A percentile compares a stretch with the other conserved stretches of the same genome.
These are phyloP conservation scores for Triangularia setosa DNA, from an alignment of 2,329 filamentous ascomycete species.

Conservation along the genomic window DNA sequence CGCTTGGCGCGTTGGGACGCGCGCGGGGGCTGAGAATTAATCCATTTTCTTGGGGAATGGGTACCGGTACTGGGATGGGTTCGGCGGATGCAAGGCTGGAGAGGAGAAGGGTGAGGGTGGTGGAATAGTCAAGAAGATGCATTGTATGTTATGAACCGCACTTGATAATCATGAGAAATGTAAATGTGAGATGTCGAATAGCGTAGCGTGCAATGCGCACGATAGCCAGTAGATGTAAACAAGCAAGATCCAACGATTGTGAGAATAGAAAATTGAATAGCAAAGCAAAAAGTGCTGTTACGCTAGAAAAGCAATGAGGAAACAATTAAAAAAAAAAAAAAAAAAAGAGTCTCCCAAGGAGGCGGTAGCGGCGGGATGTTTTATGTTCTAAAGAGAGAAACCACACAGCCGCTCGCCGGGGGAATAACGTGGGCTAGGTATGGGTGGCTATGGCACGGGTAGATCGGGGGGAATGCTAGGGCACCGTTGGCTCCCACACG, in stretches of 20 bases:
- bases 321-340: background rate
- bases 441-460: background rate
- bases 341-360: background rate
- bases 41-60: constrained; percentile 2
- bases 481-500: background rate
- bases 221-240: background rate
- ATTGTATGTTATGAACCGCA: constrained; percentile 5
- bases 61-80: constrained; percentile 12
- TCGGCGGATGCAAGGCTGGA: constrained; percentile 16
- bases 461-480: background rate
- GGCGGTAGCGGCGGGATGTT: constrained; percentile 1
- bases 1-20: constrained; percentile 37
- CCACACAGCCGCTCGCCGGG: background rate
- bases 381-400: background rate
- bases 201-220: background rate
- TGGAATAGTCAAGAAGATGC: constrained; percentile 12
- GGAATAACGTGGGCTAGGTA: background rate
- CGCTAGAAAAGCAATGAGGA: background rate
- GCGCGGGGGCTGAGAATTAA: constrained; percentile 28
- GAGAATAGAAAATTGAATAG: background rate
- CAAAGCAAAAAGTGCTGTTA: background rate
- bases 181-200: background rate
- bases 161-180: background rate
- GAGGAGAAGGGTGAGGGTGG: constrained; percentile 16
- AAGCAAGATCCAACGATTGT: background rate